Conservation (phyloP, 257 asterid species). For the Solanum verrucosum region DNA sequence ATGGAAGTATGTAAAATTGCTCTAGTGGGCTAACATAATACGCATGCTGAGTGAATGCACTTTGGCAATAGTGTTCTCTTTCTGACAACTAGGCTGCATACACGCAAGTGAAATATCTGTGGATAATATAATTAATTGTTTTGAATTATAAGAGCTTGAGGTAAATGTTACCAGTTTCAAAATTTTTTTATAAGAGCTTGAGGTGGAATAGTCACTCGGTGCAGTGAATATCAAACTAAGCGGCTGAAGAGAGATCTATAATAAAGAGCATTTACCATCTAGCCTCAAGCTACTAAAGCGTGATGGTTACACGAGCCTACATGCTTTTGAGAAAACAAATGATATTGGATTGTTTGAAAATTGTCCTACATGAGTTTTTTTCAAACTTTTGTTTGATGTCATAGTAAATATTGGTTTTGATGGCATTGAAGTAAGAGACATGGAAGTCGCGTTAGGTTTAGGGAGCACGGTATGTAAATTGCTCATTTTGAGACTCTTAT, state of each 20-base stretch:
- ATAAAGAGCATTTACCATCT: background rate
- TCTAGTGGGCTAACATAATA: background rate
- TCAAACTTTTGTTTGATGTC: background rate
- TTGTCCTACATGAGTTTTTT: background rate
- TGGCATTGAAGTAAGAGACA: background rate
- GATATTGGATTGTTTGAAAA: background rate
- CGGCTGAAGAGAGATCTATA: background rate
- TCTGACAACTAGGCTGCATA: background rate
- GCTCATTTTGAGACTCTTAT: background rate
- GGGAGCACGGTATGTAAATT: background rate
- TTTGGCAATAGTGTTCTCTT: background rate
- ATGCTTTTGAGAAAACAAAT: background rate
- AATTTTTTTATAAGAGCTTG: background rate
- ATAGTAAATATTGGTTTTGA: background rate
- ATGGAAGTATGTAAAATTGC: background rate
- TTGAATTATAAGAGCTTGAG: background rate
- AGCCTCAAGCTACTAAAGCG: background rate
- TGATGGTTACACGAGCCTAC: background rate
- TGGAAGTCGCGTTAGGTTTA: background rate
- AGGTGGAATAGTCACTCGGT: background rate
- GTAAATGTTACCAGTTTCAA: background rate
- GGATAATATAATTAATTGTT: background rate
- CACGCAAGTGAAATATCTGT: background rate
- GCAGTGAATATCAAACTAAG: background rate
- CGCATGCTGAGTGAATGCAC: background rate